phyloP scores from a whole-genome alignment of 331 rosid genomes.

The Malus hybrid region DNA sequence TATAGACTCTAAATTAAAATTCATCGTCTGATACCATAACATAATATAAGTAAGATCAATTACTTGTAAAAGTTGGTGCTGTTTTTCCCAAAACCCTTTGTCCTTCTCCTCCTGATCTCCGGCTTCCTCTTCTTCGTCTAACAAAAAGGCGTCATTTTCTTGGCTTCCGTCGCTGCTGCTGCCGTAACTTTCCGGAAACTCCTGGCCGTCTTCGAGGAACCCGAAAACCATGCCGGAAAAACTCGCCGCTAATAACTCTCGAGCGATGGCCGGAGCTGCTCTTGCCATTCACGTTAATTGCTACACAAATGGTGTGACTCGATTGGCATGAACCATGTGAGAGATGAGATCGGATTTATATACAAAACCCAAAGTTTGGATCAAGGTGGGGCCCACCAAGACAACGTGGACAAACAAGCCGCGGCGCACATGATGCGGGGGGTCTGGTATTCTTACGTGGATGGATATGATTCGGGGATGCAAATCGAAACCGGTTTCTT shows the following conservation, averaged over 20 bases:
- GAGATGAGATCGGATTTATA: not conserved
- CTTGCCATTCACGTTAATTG: not conserved
- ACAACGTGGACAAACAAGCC: conserved; percentile 15
- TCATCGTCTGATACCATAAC: not conserved
- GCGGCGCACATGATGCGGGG: conserved; percentile 49
- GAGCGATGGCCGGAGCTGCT: not conserved
- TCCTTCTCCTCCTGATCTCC: conserved; percentile 15
- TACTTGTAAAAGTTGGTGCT: conserved; percentile 62
- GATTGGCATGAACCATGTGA: not conserved
- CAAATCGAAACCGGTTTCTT: no score
- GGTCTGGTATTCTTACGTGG: not conserved
- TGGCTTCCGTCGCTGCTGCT: conserved; percentile 18
- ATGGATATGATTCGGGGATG: no score
- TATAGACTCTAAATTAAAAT: not conserved
- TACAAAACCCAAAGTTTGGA: conserved; percentile 5
- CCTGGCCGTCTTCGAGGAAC: conserved; percentile 38
- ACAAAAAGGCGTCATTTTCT: conserved; percentile 9
- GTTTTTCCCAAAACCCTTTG: conserved; percentile 62
- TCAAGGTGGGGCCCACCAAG: not conserved
- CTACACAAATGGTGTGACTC: not conserved
- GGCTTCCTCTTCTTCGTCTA: conserved; percentile 16
- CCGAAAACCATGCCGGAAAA: conserved; percentile 43
- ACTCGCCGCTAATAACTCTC: not conserved
- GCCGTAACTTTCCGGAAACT: conserved; percentile 14
- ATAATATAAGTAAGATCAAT: not conserved